phyloP scores from a whole-genome alignment of 768 basidiomycete genomes.

The Gloeostereum incarnatum region DNA sequence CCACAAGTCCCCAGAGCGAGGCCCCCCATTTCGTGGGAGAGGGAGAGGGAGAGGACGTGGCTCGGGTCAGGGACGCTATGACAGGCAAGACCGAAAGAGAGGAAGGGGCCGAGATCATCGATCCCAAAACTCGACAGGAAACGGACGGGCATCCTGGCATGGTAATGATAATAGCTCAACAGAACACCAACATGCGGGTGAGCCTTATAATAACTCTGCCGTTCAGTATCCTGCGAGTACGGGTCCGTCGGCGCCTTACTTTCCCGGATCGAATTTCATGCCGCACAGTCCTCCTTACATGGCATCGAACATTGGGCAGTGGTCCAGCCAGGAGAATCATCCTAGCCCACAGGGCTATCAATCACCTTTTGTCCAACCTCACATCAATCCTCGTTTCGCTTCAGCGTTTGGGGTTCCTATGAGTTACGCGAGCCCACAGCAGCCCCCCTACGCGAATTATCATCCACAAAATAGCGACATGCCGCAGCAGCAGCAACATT shows the following conservation, averaged over 20 bases:
- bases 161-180: too few species aligned
- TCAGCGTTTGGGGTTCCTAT: slow-evolving; percentile 48
- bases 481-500: slow-evolving; percentile 12
- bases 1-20: slow-evolving; percentile 29
- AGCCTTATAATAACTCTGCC: too few species aligned
- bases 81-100: slow-evolving; percentile 10
- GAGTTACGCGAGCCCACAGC: slow-evolving; percentile 14
- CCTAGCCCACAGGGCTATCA: slow-evolving; percentile 8
- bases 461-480: slow-evolving; percentile 5
- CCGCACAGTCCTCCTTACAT: too few species aligned
- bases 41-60: slow-evolving; percentile 19
- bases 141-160: too few species aligned
- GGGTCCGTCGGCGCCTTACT: too few species aligned
- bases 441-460: slow-evolving; percentile 10
- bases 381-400: slow-evolving; percentile 79
- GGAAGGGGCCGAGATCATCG: slow-evolving; percentile 1
- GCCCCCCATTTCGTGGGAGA: slow-evolving; percentile 15
- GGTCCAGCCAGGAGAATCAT: background rate
- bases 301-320: too few species aligned
- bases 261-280: too few species aligned
- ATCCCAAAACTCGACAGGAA: background rate
- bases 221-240: too few species aligned
- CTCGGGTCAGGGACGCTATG: slow-evolving; percentile 18
- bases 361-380: slow-evolving; percentile 50
- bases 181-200: too few species aligned